Percentiles rank a stretch among this genome's conserved stretches.
Evolutionary conservation across 192 early-diverging fungal species (phyloP).

Genomic region (Pilaira anomala): DNA sequence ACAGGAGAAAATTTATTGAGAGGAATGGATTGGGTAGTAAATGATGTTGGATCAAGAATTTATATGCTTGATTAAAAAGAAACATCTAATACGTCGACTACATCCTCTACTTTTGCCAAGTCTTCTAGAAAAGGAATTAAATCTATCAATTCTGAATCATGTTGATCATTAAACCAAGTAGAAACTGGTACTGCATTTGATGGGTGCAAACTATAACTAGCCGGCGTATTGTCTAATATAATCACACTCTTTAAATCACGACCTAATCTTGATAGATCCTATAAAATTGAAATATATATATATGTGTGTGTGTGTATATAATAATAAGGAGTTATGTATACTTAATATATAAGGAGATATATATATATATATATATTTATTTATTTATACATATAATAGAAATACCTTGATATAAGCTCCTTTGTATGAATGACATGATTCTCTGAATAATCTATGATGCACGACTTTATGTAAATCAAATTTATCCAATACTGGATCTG

Average conservation of each 20-base stretch:
- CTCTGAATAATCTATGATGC: conserved; percentile 92
- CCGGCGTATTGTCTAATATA: conserved; percentile 95
- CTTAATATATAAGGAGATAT: neutral
- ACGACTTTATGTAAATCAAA: conserved; percentile 83
- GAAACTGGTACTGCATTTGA: conserved; percentile 95
- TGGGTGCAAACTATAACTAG: conserved; percentile 94
- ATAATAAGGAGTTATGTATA: neutral
- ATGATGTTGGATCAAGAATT: conserved; percentile 86
- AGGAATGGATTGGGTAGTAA: conserved; percentile 93
- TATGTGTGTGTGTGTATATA: too few species aligned
- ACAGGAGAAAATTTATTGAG: conserved; percentile 79
- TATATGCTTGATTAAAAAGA: conserved; percentile 64
- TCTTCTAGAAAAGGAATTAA: conserved; percentile 94
- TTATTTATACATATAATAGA: too few species aligned
- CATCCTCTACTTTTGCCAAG: conserved; percentile 83
- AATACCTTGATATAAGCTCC: conserved; percentile 95
- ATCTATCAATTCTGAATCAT: conserved; percentile 93
- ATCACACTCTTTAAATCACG: conserved; percentile 79
- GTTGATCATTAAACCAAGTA: conserved; percentile 95
- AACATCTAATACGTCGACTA: conserved; percentile 73
- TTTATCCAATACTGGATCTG: conserved; percentile 95
- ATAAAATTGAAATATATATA: neutral
- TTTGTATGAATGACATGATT: conserved; percentile 90
- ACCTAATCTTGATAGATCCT: conserved; percentile 88
- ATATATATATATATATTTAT: neutral